A percentile compares a stretch with the other conserved stretches of the same genome.
These are phyloP conservation scores for Psidium friedrichsthalianum DNA, from an alignment of 345 rosid species.

Conservation along the genomic window DNA sequence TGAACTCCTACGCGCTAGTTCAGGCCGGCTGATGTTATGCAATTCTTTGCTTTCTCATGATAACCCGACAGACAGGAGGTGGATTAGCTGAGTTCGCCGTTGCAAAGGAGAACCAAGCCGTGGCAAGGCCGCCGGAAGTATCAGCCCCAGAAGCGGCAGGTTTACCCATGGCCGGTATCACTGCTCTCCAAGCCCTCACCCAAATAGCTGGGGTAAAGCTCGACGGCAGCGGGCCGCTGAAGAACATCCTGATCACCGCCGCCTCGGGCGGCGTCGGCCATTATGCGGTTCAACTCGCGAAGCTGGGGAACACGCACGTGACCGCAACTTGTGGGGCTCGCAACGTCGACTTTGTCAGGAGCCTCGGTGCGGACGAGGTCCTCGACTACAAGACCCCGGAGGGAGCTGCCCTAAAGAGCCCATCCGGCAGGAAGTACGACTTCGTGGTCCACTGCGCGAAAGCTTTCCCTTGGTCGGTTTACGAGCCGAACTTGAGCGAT, in stretches of 20 bases:
- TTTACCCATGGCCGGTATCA: conserved; percentile 57
- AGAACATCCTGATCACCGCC: conserved; percentile 58
- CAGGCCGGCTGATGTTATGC: neutral
- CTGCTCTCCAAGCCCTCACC: conserved; percentile 57
- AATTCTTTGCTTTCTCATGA: neutral
- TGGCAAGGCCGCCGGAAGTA: conserved; percentile 45
- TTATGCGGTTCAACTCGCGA: conserved; percentile 71
- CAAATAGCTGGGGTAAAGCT: conserved; percentile 50
- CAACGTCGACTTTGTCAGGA: conserved; percentile 56
- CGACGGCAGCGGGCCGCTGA: conserved; percentile 42
- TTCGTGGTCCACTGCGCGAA: conserved; percentile 60
- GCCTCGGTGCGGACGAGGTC: conserved; percentile 76
- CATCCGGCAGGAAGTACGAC: conserved; percentile 64
- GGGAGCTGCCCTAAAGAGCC: conserved; percentile 61
- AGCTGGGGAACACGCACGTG: conserved; percentile 64
- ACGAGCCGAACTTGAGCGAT: conserved; percentile 50
- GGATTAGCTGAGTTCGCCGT: conserved; percentile 58
- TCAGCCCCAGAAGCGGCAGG: conserved; percentile 60
- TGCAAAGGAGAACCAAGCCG: conserved; percentile 46
- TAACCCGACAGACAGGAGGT: conserved; percentile 23
- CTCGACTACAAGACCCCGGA: conserved; percentile 74
- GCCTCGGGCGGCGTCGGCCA: conserved; percentile 91
- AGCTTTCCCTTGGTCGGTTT: conserved; percentile 51
- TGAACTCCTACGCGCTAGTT: neutral
- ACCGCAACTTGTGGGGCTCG: conserved; percentile 83